Conservation (phyloP, 352 stramenopile genomes). For the Pythium graminicola region DNA sequence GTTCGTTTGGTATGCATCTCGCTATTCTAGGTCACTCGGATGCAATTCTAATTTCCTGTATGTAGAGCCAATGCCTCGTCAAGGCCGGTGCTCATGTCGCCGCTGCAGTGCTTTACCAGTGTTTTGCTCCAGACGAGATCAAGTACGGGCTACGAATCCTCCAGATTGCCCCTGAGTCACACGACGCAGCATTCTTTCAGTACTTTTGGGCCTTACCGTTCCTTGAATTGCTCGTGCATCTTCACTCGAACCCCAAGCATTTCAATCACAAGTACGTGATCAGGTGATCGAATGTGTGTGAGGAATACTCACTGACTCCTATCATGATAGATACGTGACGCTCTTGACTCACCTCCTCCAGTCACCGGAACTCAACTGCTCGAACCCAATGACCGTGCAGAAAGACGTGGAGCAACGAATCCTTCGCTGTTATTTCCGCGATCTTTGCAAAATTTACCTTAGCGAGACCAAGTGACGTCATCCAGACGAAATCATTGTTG, state of each 20-base stretch:
- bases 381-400: slow-evolving; percentile 53
- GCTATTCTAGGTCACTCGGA: neutral
- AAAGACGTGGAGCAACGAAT: slow-evolving; percentile 73
- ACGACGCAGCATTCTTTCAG: slow-evolving; percentile 77
- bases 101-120: slow-evolving; percentile 81
- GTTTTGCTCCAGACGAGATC: slow-evolving; percentile 67
- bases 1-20: slow-evolving; percentile 52
- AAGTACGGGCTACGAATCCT: slow-evolving; percentile 80
- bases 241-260: slow-evolving; percentile 67
- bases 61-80: slow-evolving; percentile 76
- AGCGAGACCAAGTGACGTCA: slow-evolving; percentile 15
- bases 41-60: too few species aligned
- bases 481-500: neutral
- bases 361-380: slow-evolving; percentile 75
- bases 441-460: slow-evolving; percentile 63
- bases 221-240: slow-evolving; percentile 72
- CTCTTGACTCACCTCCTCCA: slow-evolving; percentile 79
- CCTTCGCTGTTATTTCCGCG: slow-evolving; percentile 74
- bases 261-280: slow-evolving; percentile 59
- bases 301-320: slow-evolving; percentile 12
- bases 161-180: slow-evolving; percentile 54
- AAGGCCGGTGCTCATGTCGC: slow-evolving; percentile 75
- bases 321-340: slow-evolving; percentile 39
- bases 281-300: too few species aligned
- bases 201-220: slow-evolving; percentile 84